Evolutionary conservation across 2,329 filamentous ascomycete genomes (phyloP).

Genomic region (Ophiocordyceps unilateralis): DNA sequence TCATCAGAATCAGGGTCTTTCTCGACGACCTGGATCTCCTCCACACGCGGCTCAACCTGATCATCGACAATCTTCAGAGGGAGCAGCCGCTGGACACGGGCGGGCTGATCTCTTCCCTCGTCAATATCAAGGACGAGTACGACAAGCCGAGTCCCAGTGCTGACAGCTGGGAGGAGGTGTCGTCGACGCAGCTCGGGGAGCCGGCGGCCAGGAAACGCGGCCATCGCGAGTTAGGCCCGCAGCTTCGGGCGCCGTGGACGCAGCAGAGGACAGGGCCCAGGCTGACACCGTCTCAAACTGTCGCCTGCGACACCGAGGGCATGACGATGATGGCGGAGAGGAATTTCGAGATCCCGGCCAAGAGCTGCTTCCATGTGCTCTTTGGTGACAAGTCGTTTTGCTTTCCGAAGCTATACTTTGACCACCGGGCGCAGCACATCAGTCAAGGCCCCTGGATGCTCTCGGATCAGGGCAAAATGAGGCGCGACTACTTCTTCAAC

Average conservation of each 20-base stretch:
- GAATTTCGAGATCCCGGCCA: conserved; percentile 79
- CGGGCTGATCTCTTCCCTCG: conserved; percentile 52
- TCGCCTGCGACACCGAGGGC: conserved; percentile 68
- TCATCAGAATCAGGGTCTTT: conserved; percentile 83
- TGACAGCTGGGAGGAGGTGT: conserved; percentile 84
- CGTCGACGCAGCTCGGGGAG: conserved; percentile 40
- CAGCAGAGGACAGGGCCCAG: conserved; percentile 13
- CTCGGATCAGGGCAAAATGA: conserved; percentile 51
- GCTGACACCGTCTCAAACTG: conserved; percentile 50
- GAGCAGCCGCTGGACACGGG: conserved; percentile 52
- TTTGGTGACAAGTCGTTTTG: conserved; percentile 94
- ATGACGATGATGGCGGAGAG: conserved; percentile 65
- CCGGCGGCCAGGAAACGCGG: conserved; percentile 8
- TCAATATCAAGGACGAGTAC: conserved; percentile 54
- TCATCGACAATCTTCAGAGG: conserved; percentile 65
- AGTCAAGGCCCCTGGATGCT: conserved; percentile 73
- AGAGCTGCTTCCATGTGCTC: conserved; percentile 86
- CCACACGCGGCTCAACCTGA: conserved; percentile 66
- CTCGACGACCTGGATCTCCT: conserved; percentile 72
- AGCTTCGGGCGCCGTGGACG: conserved; percentile 15
- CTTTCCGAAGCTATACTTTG: conserved; percentile 80
- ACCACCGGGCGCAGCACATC: conserved; percentile 62
- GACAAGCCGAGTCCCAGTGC: conserved; percentile 49
- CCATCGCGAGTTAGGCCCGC: conserved; percentile 2
- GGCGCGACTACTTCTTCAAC: conserved; percentile 65